Evolutionary conservation across 768 basidiomycete species (phyloP), one percentile per base, ranked within the genome.

Genomic region (Agaricus sinodeliciosus): DNA sequence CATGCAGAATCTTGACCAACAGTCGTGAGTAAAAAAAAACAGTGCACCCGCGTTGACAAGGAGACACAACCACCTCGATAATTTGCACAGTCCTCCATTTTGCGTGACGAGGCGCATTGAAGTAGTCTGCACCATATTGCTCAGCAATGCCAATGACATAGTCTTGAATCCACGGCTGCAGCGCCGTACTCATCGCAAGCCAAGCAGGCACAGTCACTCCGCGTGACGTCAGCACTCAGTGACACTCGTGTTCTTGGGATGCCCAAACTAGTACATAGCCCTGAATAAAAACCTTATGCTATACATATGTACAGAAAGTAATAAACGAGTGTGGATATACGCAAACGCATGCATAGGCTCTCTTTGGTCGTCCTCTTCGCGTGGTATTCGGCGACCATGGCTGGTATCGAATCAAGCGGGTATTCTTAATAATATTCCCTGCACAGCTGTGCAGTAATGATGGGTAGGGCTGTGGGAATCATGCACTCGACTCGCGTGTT

Each of bases 41-140:
- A 2, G 12, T n/a, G 22, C 9, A 28, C 27, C 18, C 9, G 12
- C 22, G 15, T 41, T 26, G 41, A 19, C 36, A 67, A 43, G 44
- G n/a, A 3, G 8, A 50, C 43, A 48, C 43, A 48, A 51, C 27
- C 50, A 80, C 87, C 66, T 85, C 76, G 42, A 73, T 68, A 19
- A 87, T 67, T 55, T 87, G 86, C 0, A 79, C 80, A 57, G 73
- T 84, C 59, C 71, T 79, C 43, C 67, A 72, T 55, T 71, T 75
- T 11, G 50, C 15, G 27, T 62, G 60, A 0, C 51, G 42, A 1
- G 75, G 73, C 12, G 72, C 63, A 0, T 57, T 62, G 8, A 63
- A 56, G 12, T 80, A 48, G 35, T 77, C 67, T 6, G 68, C 75
- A 6, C 85, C 85, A 54, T 78, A 65, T 1, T 67, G 69, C 60